phyloP scores from a whole-genome alignment of 2,329 filamentous ascomycete species.

The Botryotinia calthae region DNA sequence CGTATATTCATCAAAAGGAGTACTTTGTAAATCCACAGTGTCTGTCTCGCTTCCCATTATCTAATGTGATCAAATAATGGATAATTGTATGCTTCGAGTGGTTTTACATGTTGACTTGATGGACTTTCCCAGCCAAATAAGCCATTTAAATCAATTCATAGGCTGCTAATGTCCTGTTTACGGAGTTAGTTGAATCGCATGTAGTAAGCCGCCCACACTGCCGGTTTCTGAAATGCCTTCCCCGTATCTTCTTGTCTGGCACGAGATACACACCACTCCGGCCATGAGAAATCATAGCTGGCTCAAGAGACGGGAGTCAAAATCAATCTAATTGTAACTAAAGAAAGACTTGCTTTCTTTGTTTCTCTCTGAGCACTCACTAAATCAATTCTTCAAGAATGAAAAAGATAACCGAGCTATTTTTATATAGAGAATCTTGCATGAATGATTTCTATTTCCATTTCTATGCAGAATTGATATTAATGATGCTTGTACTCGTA shows the following conservation, averaged over 20 bases:
- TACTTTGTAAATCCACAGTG: background rate
- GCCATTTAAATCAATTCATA: background rate
- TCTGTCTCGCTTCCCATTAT: background rate
- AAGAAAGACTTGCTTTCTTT: background rate
- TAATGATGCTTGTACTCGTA: background rate
- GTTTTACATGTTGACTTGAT: background rate
- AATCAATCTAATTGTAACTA: background rate
- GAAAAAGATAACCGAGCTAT: background rate
- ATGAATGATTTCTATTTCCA: background rate
- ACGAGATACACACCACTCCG: background rate
- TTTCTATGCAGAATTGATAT: background rate
- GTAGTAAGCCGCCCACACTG: constrained; percentile 2
- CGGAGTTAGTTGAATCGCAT: background rate
- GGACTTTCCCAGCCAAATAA: background rate
- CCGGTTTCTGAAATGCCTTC: constrained; percentile 10
- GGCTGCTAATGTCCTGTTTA: background rate
- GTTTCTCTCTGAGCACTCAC: background rate
- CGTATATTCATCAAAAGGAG: background rate
- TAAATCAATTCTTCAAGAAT: background rate
- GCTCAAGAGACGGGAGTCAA: background rate
- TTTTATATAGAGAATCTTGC: background rate
- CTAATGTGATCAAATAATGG: background rate
- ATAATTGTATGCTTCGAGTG: background rate
- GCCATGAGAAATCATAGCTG: background rate
- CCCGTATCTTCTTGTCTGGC: background rate